phyloP scores from a whole-genome alignment of 495 filamentous ascomycete species.

The Amorphotheca resinae region DNA sequence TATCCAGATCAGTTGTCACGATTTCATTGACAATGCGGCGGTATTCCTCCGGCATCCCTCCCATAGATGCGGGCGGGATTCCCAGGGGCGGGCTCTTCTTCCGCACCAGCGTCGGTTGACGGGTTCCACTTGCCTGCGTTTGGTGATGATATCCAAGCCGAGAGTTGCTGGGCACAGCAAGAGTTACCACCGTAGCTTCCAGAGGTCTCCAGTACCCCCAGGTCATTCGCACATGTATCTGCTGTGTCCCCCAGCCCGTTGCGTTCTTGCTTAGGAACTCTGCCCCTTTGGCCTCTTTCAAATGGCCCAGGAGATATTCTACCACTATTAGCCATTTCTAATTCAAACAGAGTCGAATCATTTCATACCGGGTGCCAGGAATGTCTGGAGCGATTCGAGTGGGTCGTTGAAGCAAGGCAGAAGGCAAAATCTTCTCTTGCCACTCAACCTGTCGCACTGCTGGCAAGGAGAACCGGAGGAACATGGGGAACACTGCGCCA shows the following conservation, averaged over 20 bases:
- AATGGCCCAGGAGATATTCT: conserved; percentile 18
- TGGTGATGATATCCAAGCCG: conserved; percentile 11
- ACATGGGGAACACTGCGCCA: conserved; percentile 17
- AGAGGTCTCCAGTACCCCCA: conserved; percentile 15
- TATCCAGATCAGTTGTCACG: conserved; percentile 9
- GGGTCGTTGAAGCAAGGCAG: conserved; percentile 21
- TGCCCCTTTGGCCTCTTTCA: conserved; percentile 16
- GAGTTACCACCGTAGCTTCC: conserved; percentile 11
- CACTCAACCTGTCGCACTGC: conserved; percentile 16
- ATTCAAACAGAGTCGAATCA: background rate
- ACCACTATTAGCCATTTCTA: conserved; percentile 1
- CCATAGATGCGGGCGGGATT: conserved; percentile 14
- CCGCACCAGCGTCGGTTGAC: conserved; percentile 5
- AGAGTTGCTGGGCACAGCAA: conserved; percentile 5
- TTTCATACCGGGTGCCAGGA: conserved; percentile 17
- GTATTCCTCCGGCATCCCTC: conserved; percentile 16
- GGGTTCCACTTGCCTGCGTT: conserved; percentile 1
- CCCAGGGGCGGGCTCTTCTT: conserved; percentile 16
- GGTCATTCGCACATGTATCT: conserved; percentile 7
- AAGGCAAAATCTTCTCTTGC: conserved; percentile 20
- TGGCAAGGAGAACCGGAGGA: conserved; percentile 17
- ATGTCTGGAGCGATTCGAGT: conserved; percentile 13
- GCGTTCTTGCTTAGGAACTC: conserved; percentile 10
- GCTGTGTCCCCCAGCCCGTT: conserved; percentile 12
- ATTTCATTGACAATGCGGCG: conserved; percentile 13